Evolutionary conservation across 345 rosid species (phyloP).

Genomic region (Adansonia digitata): DNA sequence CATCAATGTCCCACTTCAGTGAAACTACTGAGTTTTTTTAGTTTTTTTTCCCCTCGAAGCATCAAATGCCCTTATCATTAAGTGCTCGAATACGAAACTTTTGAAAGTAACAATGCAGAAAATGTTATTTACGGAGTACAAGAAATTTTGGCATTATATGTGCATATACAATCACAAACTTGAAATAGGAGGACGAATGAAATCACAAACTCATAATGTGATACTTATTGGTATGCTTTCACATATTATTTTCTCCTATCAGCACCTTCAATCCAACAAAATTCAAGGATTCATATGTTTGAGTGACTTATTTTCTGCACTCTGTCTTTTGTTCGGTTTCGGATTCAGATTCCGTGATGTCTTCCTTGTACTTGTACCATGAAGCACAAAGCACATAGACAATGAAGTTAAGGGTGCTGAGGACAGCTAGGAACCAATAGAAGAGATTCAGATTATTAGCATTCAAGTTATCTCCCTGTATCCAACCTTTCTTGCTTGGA

Average conservation of each 20-base stretch:
- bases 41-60: too few relatives aligned
- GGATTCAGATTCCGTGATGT: constrained; percentile 4
- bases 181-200: too few relatives aligned
- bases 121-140: not conserved
- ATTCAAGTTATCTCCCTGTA: constrained; percentile 27
- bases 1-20: too few relatives aligned
- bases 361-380: constrained; percentile 43
- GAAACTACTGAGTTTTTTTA: too few relatives aligned
- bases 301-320: not conserved
- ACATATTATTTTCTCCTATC: not conserved
- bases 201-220: not conserved
- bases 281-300: not conserved
- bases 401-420: constrained; percentile 31
- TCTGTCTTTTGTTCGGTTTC: not conserved
- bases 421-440: constrained; percentile 45
- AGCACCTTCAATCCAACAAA: not conserved
- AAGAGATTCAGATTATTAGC: constrained; percentile 34
- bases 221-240: not conserved
- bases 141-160: too few relatives aligned
- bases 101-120: too few relatives aligned
- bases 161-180: too few relatives aligned
- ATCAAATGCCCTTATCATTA: too few relatives aligned
- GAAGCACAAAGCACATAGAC: constrained; percentile 29
- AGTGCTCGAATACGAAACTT: too few relatives aligned
- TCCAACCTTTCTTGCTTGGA: constrained; percentile 41